A percentile compares a stretch with the other conserved stretches of the same genome.
Conservation (phyloP, 768 basidiomycete species). For the Pleurotus djamor region DNA sequence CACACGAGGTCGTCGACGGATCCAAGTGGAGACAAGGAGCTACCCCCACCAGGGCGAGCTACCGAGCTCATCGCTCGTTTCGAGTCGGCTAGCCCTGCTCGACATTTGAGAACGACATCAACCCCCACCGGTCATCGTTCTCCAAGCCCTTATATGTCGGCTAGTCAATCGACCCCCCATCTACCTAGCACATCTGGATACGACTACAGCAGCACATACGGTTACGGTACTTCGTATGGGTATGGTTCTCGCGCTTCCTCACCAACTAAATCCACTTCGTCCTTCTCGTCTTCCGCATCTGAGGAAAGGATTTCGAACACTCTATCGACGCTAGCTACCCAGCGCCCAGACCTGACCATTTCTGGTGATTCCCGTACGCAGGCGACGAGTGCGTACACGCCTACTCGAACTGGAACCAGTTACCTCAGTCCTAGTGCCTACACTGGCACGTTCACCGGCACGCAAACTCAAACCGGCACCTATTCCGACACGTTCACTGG, state of each 20-base stretch:
- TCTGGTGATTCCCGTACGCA: constrained; percentile 28
- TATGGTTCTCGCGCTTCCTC: constrained; percentile 43
- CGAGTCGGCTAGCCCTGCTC: constrained; percentile 44
- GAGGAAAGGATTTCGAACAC: constrained; percentile 19
- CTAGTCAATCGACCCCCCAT: constrained; percentile 21
- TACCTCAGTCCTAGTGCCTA: constrained; percentile 33
- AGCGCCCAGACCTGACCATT: constrained; percentile 21
- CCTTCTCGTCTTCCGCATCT: constrained; percentile 32
- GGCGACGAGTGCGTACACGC: constrained; percentile 9
- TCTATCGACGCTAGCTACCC: background rate
- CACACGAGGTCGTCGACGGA: constrained; percentile 64
- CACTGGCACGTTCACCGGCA: constrained; percentile 29
- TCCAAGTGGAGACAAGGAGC: constrained; percentile 39
- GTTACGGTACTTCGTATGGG: constrained; percentile 21
- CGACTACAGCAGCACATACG: constrained; percentile 23
- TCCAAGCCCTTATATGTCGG: constrained; percentile 16
- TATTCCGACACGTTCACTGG: constrained; percentile 24
- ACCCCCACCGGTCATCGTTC: constrained; percentile 37
- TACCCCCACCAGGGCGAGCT: constrained; percentile 52
- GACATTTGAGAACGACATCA: constrained; percentile 56
- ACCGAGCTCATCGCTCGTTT: constrained; percentile 77
- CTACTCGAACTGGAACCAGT: constrained; percentile 22
- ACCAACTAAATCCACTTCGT: constrained; percentile 38
- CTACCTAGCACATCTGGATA: constrained; percentile 26
- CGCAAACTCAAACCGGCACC: constrained; percentile 16